phyloP scores from a whole-genome alignment of 768 basidiomycete genomes.

The Dioszegia aurantiaca region DNA sequence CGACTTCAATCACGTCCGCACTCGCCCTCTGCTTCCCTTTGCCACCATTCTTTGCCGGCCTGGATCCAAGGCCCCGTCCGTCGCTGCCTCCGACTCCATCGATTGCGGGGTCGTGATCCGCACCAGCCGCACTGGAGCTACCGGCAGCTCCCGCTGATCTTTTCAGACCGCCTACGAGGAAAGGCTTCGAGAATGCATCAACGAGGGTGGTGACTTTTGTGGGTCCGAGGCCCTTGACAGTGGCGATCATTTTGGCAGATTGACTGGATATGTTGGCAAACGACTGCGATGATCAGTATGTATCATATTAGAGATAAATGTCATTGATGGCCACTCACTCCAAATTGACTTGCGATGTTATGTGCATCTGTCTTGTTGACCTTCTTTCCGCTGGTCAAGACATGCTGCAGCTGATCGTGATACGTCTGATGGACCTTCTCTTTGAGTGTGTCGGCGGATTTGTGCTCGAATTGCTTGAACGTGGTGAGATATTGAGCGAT shows the following conservation, averaged over 20 bases:
- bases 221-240: constrained; percentile 87
- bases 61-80: neutral
- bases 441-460: constrained; percentile 87
- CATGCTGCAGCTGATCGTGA: constrained; percentile 70
- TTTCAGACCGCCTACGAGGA: constrained; percentile 54
- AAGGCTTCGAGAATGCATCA: constrained; percentile 86
- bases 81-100: neutral
- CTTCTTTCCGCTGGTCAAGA: constrained; percentile 82
- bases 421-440: constrained; percentile 87
- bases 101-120: constrained; percentile 5
- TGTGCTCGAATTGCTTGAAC: constrained; percentile 91
- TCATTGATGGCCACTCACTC: no score
- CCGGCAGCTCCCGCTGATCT: neutral
- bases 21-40: constrained; percentile 13
- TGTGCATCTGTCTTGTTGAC: constrained; percentile 98
- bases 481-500: constrained; percentile 85
- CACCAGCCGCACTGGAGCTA: neutral
- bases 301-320: no score
- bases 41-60: neutral
- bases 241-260: constrained; percentile 69
- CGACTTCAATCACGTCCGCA: constrained; percentile 14
- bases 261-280: constrained; percentile 77
- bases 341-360: constrained; percentile 85
- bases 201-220: constrained; percentile 87
- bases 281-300: constrained; percentile 59